Conservation (phyloP, 805 yeast genomes). For the Ogataea parapolymorpha region DNA sequence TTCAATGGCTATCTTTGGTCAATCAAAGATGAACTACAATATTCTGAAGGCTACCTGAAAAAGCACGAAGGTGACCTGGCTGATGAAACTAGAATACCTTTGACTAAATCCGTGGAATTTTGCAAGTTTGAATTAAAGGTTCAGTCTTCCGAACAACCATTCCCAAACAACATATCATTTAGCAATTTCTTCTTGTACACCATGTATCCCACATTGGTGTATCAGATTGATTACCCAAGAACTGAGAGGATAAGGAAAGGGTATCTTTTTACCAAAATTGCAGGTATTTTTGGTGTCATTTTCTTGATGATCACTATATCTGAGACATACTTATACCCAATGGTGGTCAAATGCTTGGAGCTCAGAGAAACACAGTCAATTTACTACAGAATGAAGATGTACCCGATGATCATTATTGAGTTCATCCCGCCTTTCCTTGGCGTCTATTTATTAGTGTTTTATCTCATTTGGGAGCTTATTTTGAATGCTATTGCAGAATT, state of each 20-base stretch:
- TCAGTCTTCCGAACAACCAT: slow-evolving; percentile 46
- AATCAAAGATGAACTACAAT: slow-evolving; percentile 50
- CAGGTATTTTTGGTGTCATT: slow-evolving; percentile 86
- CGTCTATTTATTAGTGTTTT: slow-evolving; percentile 75
- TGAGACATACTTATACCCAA: slow-evolving; percentile 71
- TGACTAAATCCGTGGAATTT: slow-evolving; percentile 54
- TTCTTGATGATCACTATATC: slow-evolving; percentile 78
- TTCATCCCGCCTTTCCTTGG: slow-evolving; percentile 76
- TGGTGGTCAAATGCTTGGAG: slow-evolving; percentile 57
- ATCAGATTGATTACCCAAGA: slow-evolving; percentile 80
- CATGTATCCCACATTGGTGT: slow-evolving; percentile 86
- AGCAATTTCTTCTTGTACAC: slow-evolving; percentile 70
- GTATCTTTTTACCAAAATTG: slow-evolving; percentile 63
- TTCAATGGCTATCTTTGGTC: slow-evolving; percentile 88
- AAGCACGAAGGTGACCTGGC: slow-evolving; percentile 34
- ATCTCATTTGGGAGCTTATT: slow-evolving; percentile 93
- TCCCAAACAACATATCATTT: slow-evolving; percentile 71
- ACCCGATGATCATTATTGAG: slow-evolving; percentile 63
- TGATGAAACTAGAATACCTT: slow-evolving; percentile 33
- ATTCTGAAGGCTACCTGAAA: slow-evolving; percentile 43
- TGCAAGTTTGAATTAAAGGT: slow-evolving; percentile 68
- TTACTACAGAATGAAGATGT: slow-evolving; percentile 40
- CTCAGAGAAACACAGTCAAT: slow-evolving; percentile 48
- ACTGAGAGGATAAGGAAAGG: slow-evolving; percentile 64
- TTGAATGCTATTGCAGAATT: slow-evolving; percentile 87